phyloP scores from a whole-genome alignment of 208 protist species.

The Porcisia deanei region DNA sequence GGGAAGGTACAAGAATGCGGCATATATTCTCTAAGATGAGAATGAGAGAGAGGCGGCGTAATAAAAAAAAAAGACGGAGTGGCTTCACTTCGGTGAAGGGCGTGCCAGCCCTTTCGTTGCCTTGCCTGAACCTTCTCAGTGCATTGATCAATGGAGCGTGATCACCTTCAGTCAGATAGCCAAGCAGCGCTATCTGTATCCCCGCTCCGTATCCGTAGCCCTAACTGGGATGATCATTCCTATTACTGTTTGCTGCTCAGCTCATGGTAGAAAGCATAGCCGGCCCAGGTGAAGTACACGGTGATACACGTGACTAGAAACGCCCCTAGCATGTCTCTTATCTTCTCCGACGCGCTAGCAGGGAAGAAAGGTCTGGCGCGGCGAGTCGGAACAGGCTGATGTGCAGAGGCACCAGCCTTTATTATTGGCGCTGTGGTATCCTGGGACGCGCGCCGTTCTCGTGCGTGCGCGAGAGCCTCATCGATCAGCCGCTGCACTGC shows the following conservation, averaged over 20 bases:
- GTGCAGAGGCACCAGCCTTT: neutral
- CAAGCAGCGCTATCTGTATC: neutral
- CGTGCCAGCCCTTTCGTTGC: neutral
- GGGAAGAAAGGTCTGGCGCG: neutral
- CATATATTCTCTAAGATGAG: neutral
- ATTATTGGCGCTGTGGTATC: neutral
- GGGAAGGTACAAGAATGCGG: neutral
- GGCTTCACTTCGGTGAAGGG: neutral
- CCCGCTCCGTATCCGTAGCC: neutral
- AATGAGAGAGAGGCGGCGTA: neutral
- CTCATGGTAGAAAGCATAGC: conserved; percentile 78
- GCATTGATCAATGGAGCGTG: neutral
- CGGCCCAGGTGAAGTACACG: conserved; percentile 74
- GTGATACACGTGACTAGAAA: conserved; percentile 69
- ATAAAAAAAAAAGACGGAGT: too few relatives aligned
- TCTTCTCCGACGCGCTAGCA: conserved; percentile 3
- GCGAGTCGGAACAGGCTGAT: neutral
- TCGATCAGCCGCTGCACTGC: conserved; percentile 78
- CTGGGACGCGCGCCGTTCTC: conserved; percentile 17
- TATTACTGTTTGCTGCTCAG: neutral
- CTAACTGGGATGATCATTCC: neutral
- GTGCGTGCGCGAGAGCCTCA: conserved; percentile 62
- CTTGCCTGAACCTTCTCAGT: neutral
- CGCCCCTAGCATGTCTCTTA: conserved; percentile 48
- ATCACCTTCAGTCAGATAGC: neutral